A percentile compares a stretch with the other conserved stretches of the same genome.
phyloP scores from a whole-genome alignment of 1,284 basidiomycete species.

The Trametes sp. region DNA sequence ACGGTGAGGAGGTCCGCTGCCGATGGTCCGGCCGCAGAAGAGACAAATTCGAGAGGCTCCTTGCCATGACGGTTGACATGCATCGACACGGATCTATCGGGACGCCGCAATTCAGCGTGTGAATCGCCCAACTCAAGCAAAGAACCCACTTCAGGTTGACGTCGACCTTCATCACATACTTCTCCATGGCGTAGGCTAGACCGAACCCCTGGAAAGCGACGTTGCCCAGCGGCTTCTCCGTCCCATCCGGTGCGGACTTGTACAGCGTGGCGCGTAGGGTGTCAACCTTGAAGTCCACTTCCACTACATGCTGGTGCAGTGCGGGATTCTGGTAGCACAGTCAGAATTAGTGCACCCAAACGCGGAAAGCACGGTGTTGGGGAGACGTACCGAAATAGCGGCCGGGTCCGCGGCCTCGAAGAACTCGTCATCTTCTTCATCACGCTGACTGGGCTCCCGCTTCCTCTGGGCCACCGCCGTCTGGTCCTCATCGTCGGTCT shows the following conservation, averaged over 20 bases:
- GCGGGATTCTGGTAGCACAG: slow-evolving; percentile 53
- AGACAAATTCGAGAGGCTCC: slow-evolving; percentile 75
- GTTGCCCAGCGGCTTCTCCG: slow-evolving; percentile 81
- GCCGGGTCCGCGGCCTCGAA: slow-evolving; percentile 82
- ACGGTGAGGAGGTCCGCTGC: slow-evolving; percentile 85
- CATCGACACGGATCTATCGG: slow-evolving; percentile 70
- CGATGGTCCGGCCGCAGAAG: slow-evolving; percentile 65
- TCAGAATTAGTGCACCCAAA: neutral
- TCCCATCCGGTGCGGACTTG: slow-evolving; percentile 66
- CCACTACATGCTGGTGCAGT: slow-evolving; percentile 86
- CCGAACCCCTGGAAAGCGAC: slow-evolving; percentile 86
- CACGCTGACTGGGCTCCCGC: slow-evolving; percentile 32
- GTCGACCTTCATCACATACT: slow-evolving; percentile 90
- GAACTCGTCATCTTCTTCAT: slow-evolving; percentile 65
- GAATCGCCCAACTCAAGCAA: neutral
- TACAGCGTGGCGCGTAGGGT: slow-evolving; percentile 86
- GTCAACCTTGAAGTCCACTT: slow-evolving; percentile 91
- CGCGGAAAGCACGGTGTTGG: slow-evolving; percentile 10
- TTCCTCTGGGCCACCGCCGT: slow-evolving; percentile 39
- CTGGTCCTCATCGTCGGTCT: slow-evolving; percentile 61
- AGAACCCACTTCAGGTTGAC: slow-evolving; percentile 76
- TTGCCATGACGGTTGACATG: slow-evolving; percentile 71
- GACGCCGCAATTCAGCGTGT: neutral
- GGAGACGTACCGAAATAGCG: slow-evolving; percentile 58
- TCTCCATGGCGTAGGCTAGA: slow-evolving; percentile 76